Base-by-base conservation (phyloP, 768 basidiomycete species). In the Lepiota brunneoincarnata region DNA sequence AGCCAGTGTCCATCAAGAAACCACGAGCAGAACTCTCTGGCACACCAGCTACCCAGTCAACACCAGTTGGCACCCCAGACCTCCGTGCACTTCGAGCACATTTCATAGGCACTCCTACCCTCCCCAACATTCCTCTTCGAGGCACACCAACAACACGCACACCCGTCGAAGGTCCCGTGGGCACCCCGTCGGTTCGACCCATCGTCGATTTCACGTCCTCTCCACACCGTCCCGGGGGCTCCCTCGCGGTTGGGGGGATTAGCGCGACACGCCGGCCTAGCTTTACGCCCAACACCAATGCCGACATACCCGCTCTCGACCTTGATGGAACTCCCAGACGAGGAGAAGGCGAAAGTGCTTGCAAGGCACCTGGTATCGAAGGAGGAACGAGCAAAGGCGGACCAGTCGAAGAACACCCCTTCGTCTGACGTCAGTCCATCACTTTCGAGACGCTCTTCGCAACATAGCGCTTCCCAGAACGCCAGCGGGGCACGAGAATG, bases 341-440 rank as follows among this genome's bases (percentile, higher is more conserved):
- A 91, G 58, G 91, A 94, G 64, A 97, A 93, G 72, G 86, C 86
- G 2, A 83, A 80, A 62, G 82, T 97, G 1, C 70, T 98, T 15
- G 75, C 87, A 45, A 80, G 84, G 51, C 93, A 97, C 70, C 76
- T 98, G 15, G 86, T 94, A 10, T 80, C 84, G 6, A 83, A 81
- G 24, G 83, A 88, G 41, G 87, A 91, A 57, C 75, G 87, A n/a
- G 67, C 72, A 49, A 67, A 64, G 34, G 56, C 55, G 11, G 65
- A 56, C 21, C 20, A 26, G 35, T 36, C 52, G 3, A 44, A 63
- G 38, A 61, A 64, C n/a, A 17, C 26, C 4, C 26, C 51, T 26
- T 36, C 42, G 26, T 47, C 53, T n/a, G 46, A 40, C 7, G 26
- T 35, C n/a, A 48, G 39, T 15, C 48, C 46, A 20, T 47, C 46